Evolutionary conservation across 2,329 filamentous ascomycete genomes (phyloP).

Genomic region (Rutstroemia sp.): DNA sequence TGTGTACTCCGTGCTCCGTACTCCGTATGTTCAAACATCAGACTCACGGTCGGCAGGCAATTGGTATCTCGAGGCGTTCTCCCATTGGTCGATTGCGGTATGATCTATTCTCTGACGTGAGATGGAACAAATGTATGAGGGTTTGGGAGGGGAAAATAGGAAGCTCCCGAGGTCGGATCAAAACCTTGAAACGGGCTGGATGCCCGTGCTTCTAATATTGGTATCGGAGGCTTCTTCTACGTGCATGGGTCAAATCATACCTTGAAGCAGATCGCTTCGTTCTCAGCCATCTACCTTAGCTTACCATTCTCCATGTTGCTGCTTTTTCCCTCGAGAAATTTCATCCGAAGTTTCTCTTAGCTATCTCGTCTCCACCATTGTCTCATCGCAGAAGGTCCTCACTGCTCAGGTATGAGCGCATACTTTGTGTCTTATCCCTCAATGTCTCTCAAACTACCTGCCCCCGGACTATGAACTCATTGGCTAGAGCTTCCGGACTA

Average conservation of each 20-base stretch:
- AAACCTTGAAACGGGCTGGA: neutral
- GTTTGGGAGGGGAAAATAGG: neutral
- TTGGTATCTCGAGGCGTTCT: neutral
- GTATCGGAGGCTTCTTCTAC: neutral
- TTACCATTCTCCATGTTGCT: neutral
- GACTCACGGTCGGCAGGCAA: neutral
- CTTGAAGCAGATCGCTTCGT: slow-evolving; percentile 10
- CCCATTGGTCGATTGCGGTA: neutral
- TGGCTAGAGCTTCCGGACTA: neutral
- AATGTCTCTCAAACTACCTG: too few relatives aligned
- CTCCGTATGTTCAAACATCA: neutral
- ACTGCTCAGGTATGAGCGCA: neutral
- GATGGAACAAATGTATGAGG: slow-evolving; percentile 6
- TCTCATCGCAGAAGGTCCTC: neutral
- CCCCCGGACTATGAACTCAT: too few relatives aligned
- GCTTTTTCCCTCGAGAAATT: neutral
- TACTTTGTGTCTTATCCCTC: neutral
- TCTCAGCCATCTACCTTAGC: neutral
- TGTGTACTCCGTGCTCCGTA: too few relatives aligned
- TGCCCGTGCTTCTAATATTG: slow-evolving; percentile 6
- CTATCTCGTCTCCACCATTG: neutral
- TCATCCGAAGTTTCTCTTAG: slow-evolving; percentile 9
- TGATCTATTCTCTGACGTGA: slow-evolving; percentile 7
- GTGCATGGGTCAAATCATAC: neutral
- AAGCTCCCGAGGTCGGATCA: neutral